Evolutionary conservation across 805 yeast species (phyloP), one percentile per base, ranked within the genome.

Genomic region (Phaffomyces opuntiae): DNA sequence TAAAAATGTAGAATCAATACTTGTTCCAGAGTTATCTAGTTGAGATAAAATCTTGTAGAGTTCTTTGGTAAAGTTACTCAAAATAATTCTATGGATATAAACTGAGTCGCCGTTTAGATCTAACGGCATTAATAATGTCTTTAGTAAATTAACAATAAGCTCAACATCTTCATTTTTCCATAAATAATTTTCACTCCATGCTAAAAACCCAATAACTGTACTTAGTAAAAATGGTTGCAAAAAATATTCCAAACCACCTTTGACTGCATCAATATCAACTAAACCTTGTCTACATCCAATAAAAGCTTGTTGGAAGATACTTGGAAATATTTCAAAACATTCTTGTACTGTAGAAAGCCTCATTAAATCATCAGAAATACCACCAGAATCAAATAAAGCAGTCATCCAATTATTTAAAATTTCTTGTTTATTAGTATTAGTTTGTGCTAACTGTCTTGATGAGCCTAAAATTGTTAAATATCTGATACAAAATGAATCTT

Each of bases 171-270:
- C 66, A 26, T 31, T 60, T 56, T 27, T 63, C 64, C 48, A 61
- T 6, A 78, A 58, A 40, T 69, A 70, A 21, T 69, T 62, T 40
- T 68, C 68, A 24, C 66, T 64, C 76, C 73, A 83, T 53, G 54
- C 76, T 61, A 78, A 56, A 3, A 80, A 74, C n/a, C 77, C 75
- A 7, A 77, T 65, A 32, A 80, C 57, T 12, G 82, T 74, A 8
- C 75, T 68, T 2, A 85, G 69, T 52, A 91, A 68, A 51, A 87
- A 85, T 3, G 87, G 84, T 56, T 90, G 96, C 39, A 85, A 69
- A 53, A 91, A 84, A 56, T 90, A 88, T 56, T 90, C 97, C 33
- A 91, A 68, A 0, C 96, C 97, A 46, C 85, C 86, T 40, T 72
- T 73, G 36, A 88, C 68, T 5, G 79, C 74, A 5, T 80, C 81